Evolutionary conservation across 495 filamentous ascomycete genomes (phyloP).

Genomic region (Xylona heveae): DNA sequence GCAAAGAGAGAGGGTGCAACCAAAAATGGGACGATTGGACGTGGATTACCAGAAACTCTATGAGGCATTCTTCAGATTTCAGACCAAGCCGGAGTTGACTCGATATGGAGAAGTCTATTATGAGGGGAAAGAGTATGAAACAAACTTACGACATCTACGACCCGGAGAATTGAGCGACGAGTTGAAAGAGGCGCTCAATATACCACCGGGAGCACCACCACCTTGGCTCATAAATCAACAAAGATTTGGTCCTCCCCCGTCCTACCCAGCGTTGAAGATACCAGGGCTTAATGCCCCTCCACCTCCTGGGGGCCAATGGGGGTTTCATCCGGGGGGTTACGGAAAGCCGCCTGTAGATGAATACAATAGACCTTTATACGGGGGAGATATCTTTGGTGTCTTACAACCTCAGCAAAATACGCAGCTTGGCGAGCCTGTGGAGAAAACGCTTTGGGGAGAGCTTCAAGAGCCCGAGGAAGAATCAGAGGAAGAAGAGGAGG

Average conservation of each 20-base stretch:
- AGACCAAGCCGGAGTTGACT: slow-evolving; percentile 86
- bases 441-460: slow-evolving; percentile 83
- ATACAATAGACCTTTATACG: slow-evolving; percentile 71
- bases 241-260: slow-evolving; percentile 77
- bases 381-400: slow-evolving; percentile 84
- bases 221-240: slow-evolving; percentile 97
- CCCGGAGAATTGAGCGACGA: slow-evolving; percentile 82
- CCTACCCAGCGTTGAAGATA: slow-evolving; percentile 80
- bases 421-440: slow-evolving; percentile 57
- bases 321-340: slow-evolving; percentile 86
- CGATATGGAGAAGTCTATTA: slow-evolving; percentile 96
- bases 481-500: slow-evolving; percentile 21
- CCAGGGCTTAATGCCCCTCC: slow-evolving; percentile 90
- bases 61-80: slow-evolving; percentile 92
- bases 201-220: slow-evolving; percentile 81
- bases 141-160: slow-evolving; percentile 71
- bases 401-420: slow-evolving; percentile 38
- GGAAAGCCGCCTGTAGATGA: slow-evolving; percentile 92
- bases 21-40: slow-evolving; percentile 92
- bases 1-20: slow-evolving; percentile 80
- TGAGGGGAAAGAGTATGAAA: slow-evolving; percentile 96
- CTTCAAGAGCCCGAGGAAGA: slow-evolving; percentile 62
- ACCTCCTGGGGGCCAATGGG: slow-evolving; percentile 85
- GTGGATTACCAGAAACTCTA: slow-evolving; percentile 97
- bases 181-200: slow-evolving; percentile 81